Evolutionary conservation across 306 rosid genomes (phyloP), one percentile per base, ranked within the genome.

Genomic region (Coriaria nepalensis): DNA sequence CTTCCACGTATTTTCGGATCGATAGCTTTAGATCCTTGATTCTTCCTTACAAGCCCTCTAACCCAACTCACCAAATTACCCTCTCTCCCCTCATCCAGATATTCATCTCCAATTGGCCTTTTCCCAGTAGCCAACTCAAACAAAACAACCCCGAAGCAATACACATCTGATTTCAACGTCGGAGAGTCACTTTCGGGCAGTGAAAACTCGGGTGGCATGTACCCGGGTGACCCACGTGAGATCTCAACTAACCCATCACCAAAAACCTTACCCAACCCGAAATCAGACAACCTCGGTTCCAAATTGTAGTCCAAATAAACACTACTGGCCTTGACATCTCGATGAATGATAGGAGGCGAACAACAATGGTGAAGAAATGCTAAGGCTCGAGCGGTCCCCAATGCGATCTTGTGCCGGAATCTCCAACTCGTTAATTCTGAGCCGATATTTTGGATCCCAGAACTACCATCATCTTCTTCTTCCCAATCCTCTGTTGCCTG

Each of bases 281-380:
- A 90, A 73, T 90, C 98, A 32, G 98, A 85, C 55, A 90, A 60
- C 50, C 98, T 79, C 4, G 98, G 95, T 70, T 90, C 98, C 53
- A 90, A 71, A 55, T 85, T 75, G 61, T 77, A 77, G 33, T 90
- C 98, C 61, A 90, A 78, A 55, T 85, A 90, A 38, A 90, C 94
- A 46, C 94, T 90, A 70, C 95, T 85, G 54, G 94, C 98, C 49
- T 85, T 90, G 12, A 86, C 85, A 40, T 74, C 99, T 68, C 93
- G 75, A 12, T 92, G 99, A 37, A 80, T 86, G 40, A 92, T 92
- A 15, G 99, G 84, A 50, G 99, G 99, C 4, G 92, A 92, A 52
- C 99, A 92, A n/a, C 99, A 96, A 51, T 92, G 99, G 50, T 92
- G 99, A 45, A 92, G 74, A 74, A 82, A 92, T 4, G 96, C 99